Base-by-base conservation (phyloP, 768 basidiomycete species). In the Tulasnella sp. region DNA sequence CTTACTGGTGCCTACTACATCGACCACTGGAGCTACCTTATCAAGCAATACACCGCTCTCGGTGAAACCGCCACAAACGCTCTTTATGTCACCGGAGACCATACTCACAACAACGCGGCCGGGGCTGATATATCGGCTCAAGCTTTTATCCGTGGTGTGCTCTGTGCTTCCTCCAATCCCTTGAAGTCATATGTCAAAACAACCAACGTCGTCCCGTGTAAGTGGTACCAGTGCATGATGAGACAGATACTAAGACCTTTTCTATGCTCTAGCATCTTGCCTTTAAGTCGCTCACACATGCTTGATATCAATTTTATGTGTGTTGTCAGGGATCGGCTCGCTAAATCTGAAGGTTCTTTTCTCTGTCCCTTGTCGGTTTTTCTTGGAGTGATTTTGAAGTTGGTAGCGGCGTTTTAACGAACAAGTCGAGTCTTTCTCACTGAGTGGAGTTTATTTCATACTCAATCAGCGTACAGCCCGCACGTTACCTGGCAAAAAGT, bases 31-130 rank as follows among this genome's bases (percentile, higher is more conserved):
- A 20, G 10, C 42, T 75, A 75, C 29, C 40, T 75, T 0, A 5
- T 57, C 23, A 37, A 23, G 20, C 18, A 39, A 26, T 75, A 51
- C 74, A 29, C 39, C 5, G 37, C 39, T 10, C 5, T 51, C 40
- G 74, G 74, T 29, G 39, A 39, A 37, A 57, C 26, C 0, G 46
- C 74, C 0, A 48, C 46, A 20, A 23, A 46, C 16, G 55, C 44
- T 0, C 46, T 42, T 15, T 75, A 55, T 46, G 61, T 67, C 26
- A 15, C 74, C n/a, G 37, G 46, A 5, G 74, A 75, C 48, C 42
- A 75, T 35, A 51, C 37, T n/a, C 74, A 75, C 74, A 75, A 44
- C 5, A 55, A 29, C 44, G n/a, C 74, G 7, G 44, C 39, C 32
- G 71, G 71, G 4, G 71, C 71, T 16, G 71, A 35, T 1, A 32